Conservation (phyloP, 2,329 filamentous ascomycete species). For the Alternaria longipes region DNA sequence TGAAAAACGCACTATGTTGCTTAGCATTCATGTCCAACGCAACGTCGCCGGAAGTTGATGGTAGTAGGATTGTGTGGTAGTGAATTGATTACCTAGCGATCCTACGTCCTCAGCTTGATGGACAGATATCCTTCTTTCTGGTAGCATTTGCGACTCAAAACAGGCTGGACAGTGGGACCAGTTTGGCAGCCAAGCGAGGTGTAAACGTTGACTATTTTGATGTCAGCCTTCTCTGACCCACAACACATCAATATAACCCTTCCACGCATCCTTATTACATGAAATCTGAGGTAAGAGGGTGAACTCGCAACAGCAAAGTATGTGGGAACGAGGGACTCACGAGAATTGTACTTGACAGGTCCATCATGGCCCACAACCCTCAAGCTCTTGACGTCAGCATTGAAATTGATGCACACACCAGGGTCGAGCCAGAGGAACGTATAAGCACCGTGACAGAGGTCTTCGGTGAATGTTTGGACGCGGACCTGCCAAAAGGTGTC, state of each 20-base stretch:
- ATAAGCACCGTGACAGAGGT: background rate
- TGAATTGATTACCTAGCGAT: background rate
- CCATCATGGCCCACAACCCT: background rate
- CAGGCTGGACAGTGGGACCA: background rate
- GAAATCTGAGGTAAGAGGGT: rapidly evolving
- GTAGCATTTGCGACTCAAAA: background rate
- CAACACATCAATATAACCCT: background rate
- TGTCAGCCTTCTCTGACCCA: background rate
- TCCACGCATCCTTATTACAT: rapidly evolving
- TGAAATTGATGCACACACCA: background rate
- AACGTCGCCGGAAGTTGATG: background rate
- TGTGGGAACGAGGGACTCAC: background rate
- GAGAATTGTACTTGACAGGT: background rate
- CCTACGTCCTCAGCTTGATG: background rate
- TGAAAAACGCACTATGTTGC: background rate
- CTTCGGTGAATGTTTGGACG: background rate
- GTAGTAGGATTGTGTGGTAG: background rate
- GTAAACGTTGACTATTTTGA: background rate
- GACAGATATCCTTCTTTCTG: background rate
- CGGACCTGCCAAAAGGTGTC: background rate
- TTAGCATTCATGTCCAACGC: background rate
- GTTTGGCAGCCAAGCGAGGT: background rate
- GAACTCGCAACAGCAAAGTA: background rate
- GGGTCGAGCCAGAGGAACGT: background rate
- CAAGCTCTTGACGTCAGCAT: background rate